Base-by-base conservation (phyloP, 129 eudicot species). In the Flaveria robusta region DNA sequence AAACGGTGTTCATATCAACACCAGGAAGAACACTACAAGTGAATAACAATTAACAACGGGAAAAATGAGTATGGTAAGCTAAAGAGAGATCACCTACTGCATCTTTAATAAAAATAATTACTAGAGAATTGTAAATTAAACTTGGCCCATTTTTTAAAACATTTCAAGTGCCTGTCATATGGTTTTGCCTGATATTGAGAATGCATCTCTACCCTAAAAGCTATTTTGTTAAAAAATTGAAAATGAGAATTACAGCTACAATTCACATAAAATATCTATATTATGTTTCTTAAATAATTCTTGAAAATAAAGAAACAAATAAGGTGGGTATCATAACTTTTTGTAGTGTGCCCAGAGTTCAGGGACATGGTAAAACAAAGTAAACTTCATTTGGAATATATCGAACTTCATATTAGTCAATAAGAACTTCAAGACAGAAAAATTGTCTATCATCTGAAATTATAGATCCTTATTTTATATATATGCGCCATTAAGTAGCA, bases 111-210 rank as follows among this genome's bases (percentile, higher is more conserved):
- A 27, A 11, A 63, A 15, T 27, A 63, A 63, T 5, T 15, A 29
- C 23, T 29, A 63, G 22, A 63, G 5, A 63, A 63, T 13, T 27
- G 42, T 3, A 27, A 63, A 29, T 27, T 63, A 5, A 29, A 16
- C 68, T 27, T 23, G 68, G 10, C 45, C 68, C 68, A 29, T 15
- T 27, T 27, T 22, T 29, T 29, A 63, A 58, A 63, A 60, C 19
- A 60, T 60, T 9, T 14, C 2, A 7, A 60, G 66, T 39, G 41
- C 12, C 66, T n/a, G 27, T 19, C 39, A 26, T 10, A 60, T 24
- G 64, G 66, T 60, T 60, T 27, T 60, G 66, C 66, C 37, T 24
- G 39, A 60, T 24, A 60, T 60, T 60, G 19, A 24, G 66, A 43
- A 16, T 5, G 2, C 46, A 71, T 27, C n/a, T 29, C 63, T 26